Evolutionary conservation across 2,329 filamentous ascomycete species (phyloP), one percentile per base, ranked within the genome.

Genomic region (Truncatella angustata): DNA sequence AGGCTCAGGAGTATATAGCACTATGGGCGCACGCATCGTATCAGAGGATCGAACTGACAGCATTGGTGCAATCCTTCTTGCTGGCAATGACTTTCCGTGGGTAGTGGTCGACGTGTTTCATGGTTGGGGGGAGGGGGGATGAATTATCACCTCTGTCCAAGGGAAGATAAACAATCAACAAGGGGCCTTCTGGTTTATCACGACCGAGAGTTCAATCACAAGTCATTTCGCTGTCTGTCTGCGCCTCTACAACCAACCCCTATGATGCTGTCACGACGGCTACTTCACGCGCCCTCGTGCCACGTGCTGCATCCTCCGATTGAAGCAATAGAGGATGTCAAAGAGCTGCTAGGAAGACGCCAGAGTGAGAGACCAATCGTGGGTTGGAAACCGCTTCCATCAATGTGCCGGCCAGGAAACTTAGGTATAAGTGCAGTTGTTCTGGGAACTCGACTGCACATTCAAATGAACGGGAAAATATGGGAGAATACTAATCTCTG

Each of bases 1-100:
- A 7, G 67, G 68, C 1, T 69, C 66, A 16, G 68, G 67, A 14
- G 16, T 62, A 5, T 70, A 66, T 28, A 34, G 48, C 36, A 55
- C 50, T 6, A 21, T 58, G 3, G 55, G 55, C 12, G 55, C 53
- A 3, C 55, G 55, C 14, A 24, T 59, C n/a, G 47, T 26, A 30
- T 18, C 47, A n/a, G 5, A 20, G 4, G 32, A 20, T 21, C 5
- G 3, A 5, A 34, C 53, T 14, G 16, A 16, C 4, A 39, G 30
- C 5, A 43, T 58, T 4, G 53, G 56, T 10, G 49, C 39, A 35
- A 34, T 58, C 36, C 23, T 56, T 26, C 24, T 52, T 4, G 55
- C 53, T 7, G 57, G 53, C 28, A 28, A 51, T 11, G 55, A 59
- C 50, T 59, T 57, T 40, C 55, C 57, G 12, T 28, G 32, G 4